These are phyloP conservation scores for Xylariaceae sp. DNA, from an alignment of 2,329 filamentous ascomycete species.

Conservation along the genomic window DNA sequence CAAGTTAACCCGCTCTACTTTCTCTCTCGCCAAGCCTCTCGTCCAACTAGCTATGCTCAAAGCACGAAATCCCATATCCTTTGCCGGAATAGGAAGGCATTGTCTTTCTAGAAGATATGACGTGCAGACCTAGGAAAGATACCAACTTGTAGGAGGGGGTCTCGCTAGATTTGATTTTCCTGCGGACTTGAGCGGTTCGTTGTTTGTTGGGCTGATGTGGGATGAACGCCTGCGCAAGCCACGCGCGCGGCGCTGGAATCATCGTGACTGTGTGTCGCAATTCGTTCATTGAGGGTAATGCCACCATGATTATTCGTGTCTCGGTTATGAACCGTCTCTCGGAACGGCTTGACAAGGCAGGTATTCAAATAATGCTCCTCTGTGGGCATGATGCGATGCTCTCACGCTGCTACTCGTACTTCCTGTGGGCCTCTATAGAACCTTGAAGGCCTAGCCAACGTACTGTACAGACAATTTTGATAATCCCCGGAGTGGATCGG, in stretches of 20 bases:
- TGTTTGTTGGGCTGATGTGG: conserved; percentile 5
- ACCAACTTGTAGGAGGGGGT: conserved; percentile 14
- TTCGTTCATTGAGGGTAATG: conserved; percentile 29
- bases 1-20: no score
- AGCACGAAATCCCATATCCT: neutral
- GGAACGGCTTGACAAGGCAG: conserved; percentile 35
- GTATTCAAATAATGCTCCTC: conserved; percentile 32
- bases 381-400: no score
- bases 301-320: conserved; percentile 19
- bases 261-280: conserved; percentile 20
- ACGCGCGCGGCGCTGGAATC: conserved; percentile 25
- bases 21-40: conserved; percentile 10
- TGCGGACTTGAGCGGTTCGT: neutral
- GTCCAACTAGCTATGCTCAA: no score
- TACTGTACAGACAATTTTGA: no score
- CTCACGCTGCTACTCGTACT: no score
- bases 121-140: conserved; percentile 36
- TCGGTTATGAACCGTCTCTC: conserved; percentile 37
- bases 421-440: no score
- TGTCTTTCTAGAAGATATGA: conserved; percentile 36
- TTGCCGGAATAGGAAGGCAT: conserved; percentile 37
- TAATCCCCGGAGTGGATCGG: no score
- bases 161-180: conserved; percentile 33
- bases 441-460: no score
- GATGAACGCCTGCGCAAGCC: conserved; percentile 14